Percentiles rank a stretch among this genome's conserved stretches.
phyloP scores from a whole-genome alignment of 805 yeast species.

The Candida morakotiae region DNA sequence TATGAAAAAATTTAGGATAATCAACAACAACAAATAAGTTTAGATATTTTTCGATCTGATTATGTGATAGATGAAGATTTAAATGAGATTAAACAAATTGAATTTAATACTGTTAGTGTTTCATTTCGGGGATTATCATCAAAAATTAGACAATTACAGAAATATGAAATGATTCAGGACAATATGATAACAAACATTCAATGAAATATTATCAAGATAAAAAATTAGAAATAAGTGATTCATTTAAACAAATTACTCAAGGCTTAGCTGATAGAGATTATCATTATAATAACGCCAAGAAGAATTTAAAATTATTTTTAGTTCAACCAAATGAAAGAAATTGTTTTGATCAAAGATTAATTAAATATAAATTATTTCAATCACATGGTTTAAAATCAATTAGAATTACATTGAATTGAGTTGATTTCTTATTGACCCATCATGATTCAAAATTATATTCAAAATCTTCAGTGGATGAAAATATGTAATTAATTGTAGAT shows the following conservation, averaged over 20 bases:
- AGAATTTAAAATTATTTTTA: constrained; percentile 56
- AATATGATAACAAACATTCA: constrained; percentile 45
- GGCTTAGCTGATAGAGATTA: constrained; percentile 68
- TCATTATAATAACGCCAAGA: constrained; percentile 40
- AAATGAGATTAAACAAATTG: constrained; percentile 77
- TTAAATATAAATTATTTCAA: constrained; percentile 67
- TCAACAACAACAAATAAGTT: constrained; percentile 60
- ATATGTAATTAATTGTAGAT: constrained; percentile 83
- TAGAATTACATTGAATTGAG: constrained; percentile 65
- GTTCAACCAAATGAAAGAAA: constrained; percentile 86
- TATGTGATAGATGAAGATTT: constrained; percentile 52
- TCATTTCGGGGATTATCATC: constrained; percentile 90
- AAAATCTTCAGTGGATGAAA: constrained; percentile 57
- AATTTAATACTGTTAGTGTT: constrained; percentile 92
- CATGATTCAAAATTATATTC: constrained; percentile 48
- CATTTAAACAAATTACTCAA: constrained; percentile 55
- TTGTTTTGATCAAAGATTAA: constrained; percentile 82
- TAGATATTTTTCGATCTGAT: constrained; percentile 89
- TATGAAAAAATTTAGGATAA: constrained; percentile 39
- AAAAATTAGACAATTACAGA: constrained; percentile 74
- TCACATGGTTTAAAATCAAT: constrained; percentile 55
- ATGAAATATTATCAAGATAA: constrained; percentile 41
- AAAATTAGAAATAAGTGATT: constrained; percentile 62
- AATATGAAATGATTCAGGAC: constrained; percentile 54
- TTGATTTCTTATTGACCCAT: constrained; percentile 39